Base-by-base conservation (phyloP, 2,329 filamentous ascomycete genomes). In the Fusarium anthophilum region DNA sequence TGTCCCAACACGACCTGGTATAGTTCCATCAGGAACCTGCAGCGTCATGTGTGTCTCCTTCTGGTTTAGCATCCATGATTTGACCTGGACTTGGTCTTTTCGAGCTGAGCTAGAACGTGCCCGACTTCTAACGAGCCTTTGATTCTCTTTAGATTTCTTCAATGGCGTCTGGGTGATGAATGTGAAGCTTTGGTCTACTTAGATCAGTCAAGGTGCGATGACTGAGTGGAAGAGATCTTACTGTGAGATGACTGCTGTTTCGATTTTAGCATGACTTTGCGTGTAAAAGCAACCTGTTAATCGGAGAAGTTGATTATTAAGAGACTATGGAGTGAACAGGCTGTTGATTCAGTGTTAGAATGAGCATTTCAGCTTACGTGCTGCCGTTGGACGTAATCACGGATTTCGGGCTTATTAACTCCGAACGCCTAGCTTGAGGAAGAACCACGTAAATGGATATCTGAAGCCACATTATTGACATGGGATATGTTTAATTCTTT, bases 41-140 rank as follows among this genome's bases (percentile, higher is more conserved):
- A 70, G 4, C 2, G 35, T n/a, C 15, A 44, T 13, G 35, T 7
- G 10, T 8, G 37, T 22, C 3, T 67, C 61, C 12, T 26, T 24
- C 26, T 61, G 39, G 15, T 70, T 58, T 8, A 67, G 1, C 9
- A 76, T 76, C 74, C 74, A 76, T 9, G 73, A 76, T 11, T n/a
- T 61, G 6, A 74, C 17, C 8, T 54, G 45, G 1, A 24, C 20
- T 2, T 37, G 17, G 3, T 61, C 35, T 39, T 60, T 67, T 2
- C 47, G 59, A 15, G 55, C 26, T 0, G 45, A 35, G 8, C 45
- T 61, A 1, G 38, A n/a, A 3, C 56, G 56, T 4, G 73, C 68
- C 62, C 73, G 74, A n/a, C 63, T 72, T 66, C 50, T 61, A 2
- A 75, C 35, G 0, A 66, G 50, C 3, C 30, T 70, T 35, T 64